Evolutionary conservation across 1,139 yeast species (phyloP).

Genomic region (Spencermartinsiella ligniputridi): DNA sequence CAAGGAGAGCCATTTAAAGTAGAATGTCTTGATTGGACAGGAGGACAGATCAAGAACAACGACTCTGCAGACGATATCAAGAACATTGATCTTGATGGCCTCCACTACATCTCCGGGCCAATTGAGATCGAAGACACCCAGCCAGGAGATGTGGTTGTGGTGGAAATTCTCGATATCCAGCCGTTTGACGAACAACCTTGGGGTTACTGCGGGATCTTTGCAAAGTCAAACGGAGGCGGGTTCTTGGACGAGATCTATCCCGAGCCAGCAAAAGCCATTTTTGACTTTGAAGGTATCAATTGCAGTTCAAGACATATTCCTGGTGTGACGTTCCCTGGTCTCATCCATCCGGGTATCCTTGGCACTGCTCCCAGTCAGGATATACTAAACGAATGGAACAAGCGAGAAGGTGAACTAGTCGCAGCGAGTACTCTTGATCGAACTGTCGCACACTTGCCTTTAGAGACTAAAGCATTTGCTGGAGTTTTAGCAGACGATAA

Average conservation of each 20-base stretch:
- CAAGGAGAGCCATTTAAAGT: conserved; percentile 44
- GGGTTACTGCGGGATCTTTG: conserved; percentile 49
- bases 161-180: conserved; percentile 48
- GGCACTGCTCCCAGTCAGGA: conserved; percentile 47
- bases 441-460: conserved; percentile 43
- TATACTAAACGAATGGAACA: conserved; percentile 43
- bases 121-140: conserved; percentile 43
- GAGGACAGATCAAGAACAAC: conserved; percentile 45
- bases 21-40: conserved; percentile 53
- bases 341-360: conserved; percentile 47
- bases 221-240: conserved; percentile 48
- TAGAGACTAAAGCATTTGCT: conserved; percentile 36
- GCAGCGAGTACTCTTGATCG: conserved; percentile 21
- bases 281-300: conserved; percentile 49
- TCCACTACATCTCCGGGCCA: conserved; percentile 49
- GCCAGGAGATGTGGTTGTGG: conserved; percentile 46
- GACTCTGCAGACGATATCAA: conserved; percentile 46
- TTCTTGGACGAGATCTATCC: conserved; percentile 47
- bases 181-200: conserved; percentile 49
- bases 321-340: conserved; percentile 39
- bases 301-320: conserved; percentile 46
- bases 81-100: conserved; percentile 41
- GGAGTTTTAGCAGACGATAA: conserved; percentile 36
- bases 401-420: conserved; percentile 36
- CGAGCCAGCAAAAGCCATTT: conserved; percentile 47